Conservation (phyloP, 2,329 filamentous ascomycete species). For the Grosmannia serpens region DNA sequence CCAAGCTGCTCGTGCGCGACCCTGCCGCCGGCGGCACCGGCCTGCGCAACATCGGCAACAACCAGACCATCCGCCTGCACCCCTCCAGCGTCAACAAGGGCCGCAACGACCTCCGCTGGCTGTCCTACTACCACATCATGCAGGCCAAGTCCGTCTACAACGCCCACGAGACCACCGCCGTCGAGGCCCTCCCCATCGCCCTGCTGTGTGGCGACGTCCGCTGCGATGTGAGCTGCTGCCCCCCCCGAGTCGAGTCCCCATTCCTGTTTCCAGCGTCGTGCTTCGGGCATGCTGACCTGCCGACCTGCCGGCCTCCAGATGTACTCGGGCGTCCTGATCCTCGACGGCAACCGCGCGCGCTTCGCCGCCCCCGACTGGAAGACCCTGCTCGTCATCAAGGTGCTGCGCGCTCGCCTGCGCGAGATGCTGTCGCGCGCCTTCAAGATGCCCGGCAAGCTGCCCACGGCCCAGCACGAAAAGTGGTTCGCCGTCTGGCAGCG, state of each 20-base stretch:
- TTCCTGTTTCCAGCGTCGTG: background rate
- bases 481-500: constrained; percentile 67
- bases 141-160: constrained; percentile 82
- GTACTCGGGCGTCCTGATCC: constrained; percentile 73
- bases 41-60: constrained; percentile 85
- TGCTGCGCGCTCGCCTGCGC: constrained; percentile 58
- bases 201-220: constrained; percentile 82
- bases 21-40: constrained; percentile 52
- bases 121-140: constrained; percentile 97
- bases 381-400: constrained; percentile 78
- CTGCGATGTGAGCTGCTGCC: constrained; percentile 63
- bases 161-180: constrained; percentile 76
- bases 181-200: constrained; percentile 71
- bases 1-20: constrained; percentile 76
- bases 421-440: constrained; percentile 66
- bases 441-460: constrained; percentile 51
- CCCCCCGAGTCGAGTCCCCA: too few species aligned
- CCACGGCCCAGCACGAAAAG: constrained; percentile 55
- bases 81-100: constrained; percentile 82
- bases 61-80: constrained; percentile 78
- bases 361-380: constrained; percentile 86
- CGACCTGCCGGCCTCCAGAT: constrained; percentile 45
- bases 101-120: constrained; percentile 57
- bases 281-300: background rate
- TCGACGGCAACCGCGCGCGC: constrained; percentile 78